Conservation (phyloP, 2,329 filamentous ascomycete genomes). For the Pseudopyricularia cyperi region DNA sequence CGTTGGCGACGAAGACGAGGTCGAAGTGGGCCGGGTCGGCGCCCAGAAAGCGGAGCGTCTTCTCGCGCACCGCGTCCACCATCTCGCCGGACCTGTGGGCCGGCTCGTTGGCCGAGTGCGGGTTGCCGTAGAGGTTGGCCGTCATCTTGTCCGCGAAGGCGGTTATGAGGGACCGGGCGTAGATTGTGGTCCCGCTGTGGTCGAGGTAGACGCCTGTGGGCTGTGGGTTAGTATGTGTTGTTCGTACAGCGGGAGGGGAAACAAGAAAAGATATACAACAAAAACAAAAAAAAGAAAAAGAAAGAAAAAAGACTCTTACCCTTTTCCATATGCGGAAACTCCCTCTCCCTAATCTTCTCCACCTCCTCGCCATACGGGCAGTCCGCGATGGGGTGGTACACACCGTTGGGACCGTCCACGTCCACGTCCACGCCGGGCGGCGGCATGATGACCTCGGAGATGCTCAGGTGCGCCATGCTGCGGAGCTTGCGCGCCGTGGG, state of each 20-base stretch:
- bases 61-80: constrained; percentile 41
- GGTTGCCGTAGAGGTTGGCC: constrained; percentile 51
- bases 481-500: not conserved
- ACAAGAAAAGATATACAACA: not conserved
- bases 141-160: constrained; percentile 42
- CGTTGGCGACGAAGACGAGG: constrained; percentile 48
- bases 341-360: constrained; percentile 21
- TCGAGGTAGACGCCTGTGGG: constrained; percentile 38
- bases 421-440: not conserved
- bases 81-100: constrained; percentile 42
- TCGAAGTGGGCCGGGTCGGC: constrained; percentile 46
- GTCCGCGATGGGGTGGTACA: not conserved
- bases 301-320: constrained; percentile 13
- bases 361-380: constrained; percentile 18
- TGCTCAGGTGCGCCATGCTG: not conserved
- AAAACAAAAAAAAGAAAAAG: not conserved
- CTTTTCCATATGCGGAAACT: constrained; percentile 28
- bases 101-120: constrained; percentile 50
- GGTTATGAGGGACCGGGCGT: constrained; percentile 43
- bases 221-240: not conserved
- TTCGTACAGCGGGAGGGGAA: not conserved
- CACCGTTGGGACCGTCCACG: not conserved
- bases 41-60: constrained; percentile 42
- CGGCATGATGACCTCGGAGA: not conserved
- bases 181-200: constrained; percentile 44